Conservation (phyloP, 208 protist species). For the Porcisia deanei region DNA sequence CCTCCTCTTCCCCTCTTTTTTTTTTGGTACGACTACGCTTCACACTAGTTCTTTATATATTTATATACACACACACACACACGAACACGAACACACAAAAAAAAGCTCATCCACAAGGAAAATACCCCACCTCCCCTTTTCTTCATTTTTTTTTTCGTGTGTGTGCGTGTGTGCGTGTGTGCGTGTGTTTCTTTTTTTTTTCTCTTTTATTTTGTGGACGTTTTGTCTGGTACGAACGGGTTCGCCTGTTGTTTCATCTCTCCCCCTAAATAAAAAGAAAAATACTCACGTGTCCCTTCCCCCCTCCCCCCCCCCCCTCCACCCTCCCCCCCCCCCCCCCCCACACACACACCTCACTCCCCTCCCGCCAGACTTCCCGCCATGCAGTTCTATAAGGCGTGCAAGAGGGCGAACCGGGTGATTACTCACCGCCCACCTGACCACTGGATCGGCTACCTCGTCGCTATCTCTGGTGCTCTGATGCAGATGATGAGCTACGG, state of each 20-base stretch:
- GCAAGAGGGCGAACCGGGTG: constrained; percentile 21
- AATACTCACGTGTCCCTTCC: too few relatives aligned
- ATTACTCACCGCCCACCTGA: constrained; percentile 61
- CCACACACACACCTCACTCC: background rate
- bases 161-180: background rate
- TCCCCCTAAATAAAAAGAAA: too few relatives aligned
- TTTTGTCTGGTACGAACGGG: too few relatives aligned
- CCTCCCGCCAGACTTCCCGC: background rate
- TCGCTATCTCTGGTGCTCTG: constrained; percentile 73
- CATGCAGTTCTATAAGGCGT: constrained; percentile 22
- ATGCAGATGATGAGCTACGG: constrained; percentile 89
- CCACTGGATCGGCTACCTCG: constrained; percentile 74
- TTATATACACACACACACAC: background rate
- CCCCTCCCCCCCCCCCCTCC: background rate
- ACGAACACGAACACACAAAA: background rate
- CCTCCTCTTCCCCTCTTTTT: background rate
- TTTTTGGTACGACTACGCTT: too few relatives aligned
- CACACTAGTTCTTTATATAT: background rate
- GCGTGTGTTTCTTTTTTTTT: background rate
- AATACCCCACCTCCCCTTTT: background rate
- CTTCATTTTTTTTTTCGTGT: background rate
- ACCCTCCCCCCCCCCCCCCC: background rate
- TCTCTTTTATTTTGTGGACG: too few relatives aligned
- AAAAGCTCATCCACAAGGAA: background rate
- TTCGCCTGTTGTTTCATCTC: too few relatives aligned